Evolutionary conservation across 495 filamentous ascomycete genomes (phyloP), one percentile per base, ranked within the genome.

Genomic region (Umbilicaria muhlenbergii): DNA sequence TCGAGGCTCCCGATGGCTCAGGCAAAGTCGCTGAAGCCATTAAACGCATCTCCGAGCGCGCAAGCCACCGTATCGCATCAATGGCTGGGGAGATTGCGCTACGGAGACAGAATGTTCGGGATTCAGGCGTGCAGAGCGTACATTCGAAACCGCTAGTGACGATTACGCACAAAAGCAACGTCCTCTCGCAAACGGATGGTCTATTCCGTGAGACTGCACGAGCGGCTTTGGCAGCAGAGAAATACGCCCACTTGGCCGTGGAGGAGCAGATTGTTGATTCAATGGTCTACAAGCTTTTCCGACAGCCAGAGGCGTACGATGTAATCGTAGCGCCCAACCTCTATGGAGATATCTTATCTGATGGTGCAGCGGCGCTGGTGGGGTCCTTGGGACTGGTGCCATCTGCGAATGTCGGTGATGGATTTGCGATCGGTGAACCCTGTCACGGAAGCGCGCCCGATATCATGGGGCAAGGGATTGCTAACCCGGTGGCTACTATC

Each of bases 271-370:
- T 98, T 51, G 89, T 98, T 45, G 91, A 98, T 62, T 83, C 77
- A 34, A 98, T 98, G 91, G 86, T 96, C 34, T 98, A 98, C 75
- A 96, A 96, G 71, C 80, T 98, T 36, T 95, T 96, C 78, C 86
- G 86, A 13, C 83, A 94, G 64, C 91, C 91, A 38, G 74, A 76
- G 49, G 75, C 75, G 52, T 98, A 96, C 76, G 91, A 98, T 58
- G 92, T 98, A 44, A 91, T 98, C 52, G 91, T 98, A 33, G 91
- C 92, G 28, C 91, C 91, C 6, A 98, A 98, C 66, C 74, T 98
- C 21, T 98, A 98, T 67, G 91, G 91, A 50, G 91, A 98, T 60
- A 89, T 98, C 50, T 71, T 98, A 34, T 92, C 84, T 2, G 91
- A 98, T 62, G 92, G 86, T 45, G 91, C 91, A 18, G 91, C 92